Percentiles rank a stretch among this genome's conserved stretches.
phyloP scores from a whole-genome alignment of 2,329 filamentous ascomycete species.

The Davidsoniella virescens region DNA sequence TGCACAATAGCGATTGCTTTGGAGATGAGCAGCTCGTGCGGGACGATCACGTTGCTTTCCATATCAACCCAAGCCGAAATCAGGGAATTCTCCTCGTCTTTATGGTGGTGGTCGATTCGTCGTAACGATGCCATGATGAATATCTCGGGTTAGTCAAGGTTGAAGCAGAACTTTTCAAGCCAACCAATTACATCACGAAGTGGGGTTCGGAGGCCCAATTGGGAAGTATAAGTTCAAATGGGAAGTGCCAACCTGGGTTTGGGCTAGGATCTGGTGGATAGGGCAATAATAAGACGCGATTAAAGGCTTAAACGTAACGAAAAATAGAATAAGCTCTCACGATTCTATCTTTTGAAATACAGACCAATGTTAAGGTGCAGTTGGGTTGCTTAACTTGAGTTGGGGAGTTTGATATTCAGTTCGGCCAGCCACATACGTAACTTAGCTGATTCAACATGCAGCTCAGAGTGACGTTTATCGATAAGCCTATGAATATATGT shows the following conservation, averaged over 20 bases:
- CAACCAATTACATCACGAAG: constrained; percentile 11
- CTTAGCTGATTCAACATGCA: no score
- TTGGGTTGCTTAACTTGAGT: neutral
- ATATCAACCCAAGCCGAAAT: constrained; percentile 2
- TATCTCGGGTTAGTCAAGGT: neutral
- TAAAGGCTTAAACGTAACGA: neutral
- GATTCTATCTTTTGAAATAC: neutral
- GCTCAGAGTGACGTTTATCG: no score
- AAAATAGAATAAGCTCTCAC: neutral
- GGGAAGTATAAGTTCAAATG: constrained; percentile 10
- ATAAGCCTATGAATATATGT: no score
- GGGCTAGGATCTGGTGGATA: no score
- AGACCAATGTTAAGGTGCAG: neutral
- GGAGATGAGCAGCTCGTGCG: constrained; percentile 8
- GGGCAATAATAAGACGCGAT: neutral
- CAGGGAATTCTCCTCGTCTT: neutral
- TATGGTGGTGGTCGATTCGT: neutral
- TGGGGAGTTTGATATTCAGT: no score
- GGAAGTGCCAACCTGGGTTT: neutral
- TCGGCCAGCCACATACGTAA: no score
- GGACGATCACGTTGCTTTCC: constrained; percentile 5
- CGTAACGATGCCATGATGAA: neutral
- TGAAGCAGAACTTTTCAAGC: constrained; percentile 11
- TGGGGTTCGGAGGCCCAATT: constrained; percentile 9
- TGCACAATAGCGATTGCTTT: constrained; percentile 11